Evolutionary conservation across 176 grass and related monocot genomes (phyloP).

Genomic region (Triticum urartu): DNA sequence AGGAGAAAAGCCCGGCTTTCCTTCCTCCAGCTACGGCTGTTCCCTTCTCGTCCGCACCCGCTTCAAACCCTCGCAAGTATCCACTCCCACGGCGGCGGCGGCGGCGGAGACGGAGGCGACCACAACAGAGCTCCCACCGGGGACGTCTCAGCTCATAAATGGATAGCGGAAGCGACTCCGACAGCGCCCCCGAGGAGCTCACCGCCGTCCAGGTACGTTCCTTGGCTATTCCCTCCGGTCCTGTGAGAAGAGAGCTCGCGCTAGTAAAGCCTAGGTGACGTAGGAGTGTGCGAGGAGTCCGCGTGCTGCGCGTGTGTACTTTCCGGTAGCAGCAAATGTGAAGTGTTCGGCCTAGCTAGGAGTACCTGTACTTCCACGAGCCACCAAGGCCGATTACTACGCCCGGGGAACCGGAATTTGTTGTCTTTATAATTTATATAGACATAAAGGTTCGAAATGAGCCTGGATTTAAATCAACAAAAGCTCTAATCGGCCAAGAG

Average conservation of each 20-base stretch:
- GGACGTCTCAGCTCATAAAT: not conserved
- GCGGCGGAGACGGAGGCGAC: constrained; percentile 9
- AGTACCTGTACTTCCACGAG: not conserved
- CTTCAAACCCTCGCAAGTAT: constrained; percentile 5
- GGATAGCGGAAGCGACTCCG: constrained; percentile 56
- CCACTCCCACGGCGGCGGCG: not conserved
- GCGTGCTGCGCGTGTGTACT: not conserved
- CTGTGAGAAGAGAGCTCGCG: not conserved
- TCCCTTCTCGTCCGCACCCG: not conserved
- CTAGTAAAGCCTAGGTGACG: not conserved
- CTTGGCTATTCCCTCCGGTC: not conserved
- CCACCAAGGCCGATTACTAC: not conserved
- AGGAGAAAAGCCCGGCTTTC: not conserved
- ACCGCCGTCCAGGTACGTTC: constrained; percentile 46
- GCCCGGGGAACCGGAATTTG: too few relatives aligned
- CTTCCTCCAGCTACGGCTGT: not conserved
- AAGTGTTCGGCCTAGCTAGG: not conserved
- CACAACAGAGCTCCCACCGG: not conserved
- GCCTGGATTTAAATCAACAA: too few relatives aligned
- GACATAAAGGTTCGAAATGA: too few relatives aligned
- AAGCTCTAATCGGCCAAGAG: too few relatives aligned
- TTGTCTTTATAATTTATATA: too few relatives aligned
- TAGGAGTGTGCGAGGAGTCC: not conserved
- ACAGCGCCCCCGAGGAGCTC: constrained; percentile 51
- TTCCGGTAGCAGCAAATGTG: not conserved